Percentiles rank a stretch among this genome's conserved stretches.
These are phyloP conservation scores for Ustilago cynodontis DNA, from an alignment of 1,284 basidiomycete genomes.

Conservation along the genomic window DNA sequence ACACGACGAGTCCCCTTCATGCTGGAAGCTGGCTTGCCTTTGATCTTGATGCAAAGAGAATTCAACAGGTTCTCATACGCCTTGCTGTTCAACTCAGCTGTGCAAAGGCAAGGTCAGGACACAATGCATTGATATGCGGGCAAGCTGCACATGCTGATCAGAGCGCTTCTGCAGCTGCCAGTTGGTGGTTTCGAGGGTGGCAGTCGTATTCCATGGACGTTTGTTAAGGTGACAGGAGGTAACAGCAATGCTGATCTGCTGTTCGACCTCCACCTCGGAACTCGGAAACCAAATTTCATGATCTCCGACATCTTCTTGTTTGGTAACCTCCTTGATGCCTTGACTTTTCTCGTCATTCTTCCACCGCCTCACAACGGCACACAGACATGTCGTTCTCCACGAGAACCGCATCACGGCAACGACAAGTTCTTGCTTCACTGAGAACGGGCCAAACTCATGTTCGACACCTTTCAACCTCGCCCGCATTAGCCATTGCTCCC, in stretches of 20 bases:
- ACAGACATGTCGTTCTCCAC: neutral
- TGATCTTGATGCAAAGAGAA: too few relatives aligned
- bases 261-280: conserved; percentile 26
- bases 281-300: conserved; percentile 12
- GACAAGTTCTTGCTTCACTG: neutral
- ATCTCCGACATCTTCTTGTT: conserved; percentile 8
- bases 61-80: too few relatives aligned
- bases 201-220: neutral
- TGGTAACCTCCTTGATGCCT: neutral
- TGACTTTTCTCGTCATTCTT: neutral
- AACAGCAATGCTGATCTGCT: neutral
- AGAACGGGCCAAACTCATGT: neutral
- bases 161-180: neutral
- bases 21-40: too few relatives aligned
- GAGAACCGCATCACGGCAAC: too few relatives aligned
- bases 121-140: neutral
- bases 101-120: too few relatives aligned
- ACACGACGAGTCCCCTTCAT: too few relatives aligned
- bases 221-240: neutral
- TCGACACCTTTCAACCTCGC: conserved; percentile 10
- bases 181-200: neutral
- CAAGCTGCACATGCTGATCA: neutral
- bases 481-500: conserved; percentile 1
- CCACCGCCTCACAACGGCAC: neutral
- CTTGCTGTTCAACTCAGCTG: too few relatives aligned